Conservation (phyloP, 2,329 filamentous ascomycete genomes). For the Sporothrix luriei region DNA sequence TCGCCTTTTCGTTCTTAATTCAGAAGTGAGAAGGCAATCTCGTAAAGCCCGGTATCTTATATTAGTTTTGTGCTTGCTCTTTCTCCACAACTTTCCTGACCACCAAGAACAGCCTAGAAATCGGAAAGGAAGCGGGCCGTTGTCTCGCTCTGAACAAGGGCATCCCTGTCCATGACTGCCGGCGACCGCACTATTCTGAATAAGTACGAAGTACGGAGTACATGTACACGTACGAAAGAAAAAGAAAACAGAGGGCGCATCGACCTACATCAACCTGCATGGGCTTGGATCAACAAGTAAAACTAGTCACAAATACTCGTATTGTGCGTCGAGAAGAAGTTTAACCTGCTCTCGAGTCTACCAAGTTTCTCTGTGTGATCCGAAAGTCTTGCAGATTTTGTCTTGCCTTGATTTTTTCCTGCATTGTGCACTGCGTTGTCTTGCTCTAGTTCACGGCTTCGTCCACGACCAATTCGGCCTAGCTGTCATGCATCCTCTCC, state of each 20-base stretch:
- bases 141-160: conserved; percentile 8
- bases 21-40: too few relatives aligned
- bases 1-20: too few relatives aligned
- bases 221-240: too few relatives aligned
- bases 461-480: too few relatives aligned
- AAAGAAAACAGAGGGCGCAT: too few relatives aligned
- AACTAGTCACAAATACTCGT: too few relatives aligned
- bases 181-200: not conserved
- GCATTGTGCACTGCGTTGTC: not conserved
- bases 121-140: conserved; percentile 23
- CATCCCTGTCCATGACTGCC: not conserved
- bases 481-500: not conserved
- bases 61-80: not conserved
- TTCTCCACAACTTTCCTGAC: not conserved
- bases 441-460: not conserved
- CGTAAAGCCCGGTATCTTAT: too few relatives aligned
- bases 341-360: not conserved
- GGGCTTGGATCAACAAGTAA: too few relatives aligned
- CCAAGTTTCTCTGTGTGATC: conserved; percentile 15
- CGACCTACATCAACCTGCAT: too few relatives aligned
- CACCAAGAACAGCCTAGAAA: conserved; percentile 3
- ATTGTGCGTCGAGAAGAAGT: too few relatives aligned
- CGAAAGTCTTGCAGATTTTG: not conserved
- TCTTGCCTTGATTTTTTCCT: not conserved
- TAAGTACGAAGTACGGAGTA: too few relatives aligned